A percentile compares a stretch with the other conserved stretches of the same genome.
These are phyloP conservation scores for Triticum monococcum DNA, from an alignment of 176 grass and related monocot species.

Conservation along the genomic window DNA sequence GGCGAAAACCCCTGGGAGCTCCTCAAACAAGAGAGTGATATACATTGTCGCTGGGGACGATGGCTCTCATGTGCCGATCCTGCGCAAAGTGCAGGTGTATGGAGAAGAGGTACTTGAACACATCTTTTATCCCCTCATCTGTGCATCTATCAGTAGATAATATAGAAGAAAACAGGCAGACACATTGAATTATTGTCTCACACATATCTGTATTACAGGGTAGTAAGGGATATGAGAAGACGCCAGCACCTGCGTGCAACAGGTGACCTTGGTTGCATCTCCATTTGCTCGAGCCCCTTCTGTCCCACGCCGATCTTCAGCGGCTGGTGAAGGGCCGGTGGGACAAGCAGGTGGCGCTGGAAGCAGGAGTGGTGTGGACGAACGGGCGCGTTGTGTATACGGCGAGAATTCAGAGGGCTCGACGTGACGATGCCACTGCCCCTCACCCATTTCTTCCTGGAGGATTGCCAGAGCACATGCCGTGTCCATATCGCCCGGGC, in stretches of 20 bases:
- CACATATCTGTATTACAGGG: background rate
- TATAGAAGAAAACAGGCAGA: background rate
- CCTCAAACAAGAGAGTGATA: background rate
- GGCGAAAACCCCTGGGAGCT: background rate
- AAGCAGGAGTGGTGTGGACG: too few species aligned
- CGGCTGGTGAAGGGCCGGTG: too few species aligned
- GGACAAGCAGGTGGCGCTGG: too few species aligned
- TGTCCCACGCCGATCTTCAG: too few species aligned
- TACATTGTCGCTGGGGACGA: background rate
- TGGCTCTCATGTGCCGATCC: background rate
- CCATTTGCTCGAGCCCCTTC: too few species aligned
- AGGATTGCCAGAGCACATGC: too few species aligned
- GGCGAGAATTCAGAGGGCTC: too few species aligned
- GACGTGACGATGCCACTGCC: too few species aligned
- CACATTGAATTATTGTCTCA: background rate
- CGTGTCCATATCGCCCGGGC: too few species aligned
- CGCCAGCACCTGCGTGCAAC: background rate
- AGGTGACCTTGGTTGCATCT: too few species aligned
- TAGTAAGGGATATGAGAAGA: background rate
- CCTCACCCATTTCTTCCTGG: too few species aligned
- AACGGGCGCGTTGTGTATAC: too few species aligned
- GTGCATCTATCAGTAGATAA: background rate
- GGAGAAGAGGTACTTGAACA: background rate
- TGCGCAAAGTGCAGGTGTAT: background rate
- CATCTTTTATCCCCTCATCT: background rate